These are phyloP conservation scores for Ceratocystis huliohia DNA, from an alignment of 2,329 filamentous ascomycete species.

Conservation along the genomic window DNA sequence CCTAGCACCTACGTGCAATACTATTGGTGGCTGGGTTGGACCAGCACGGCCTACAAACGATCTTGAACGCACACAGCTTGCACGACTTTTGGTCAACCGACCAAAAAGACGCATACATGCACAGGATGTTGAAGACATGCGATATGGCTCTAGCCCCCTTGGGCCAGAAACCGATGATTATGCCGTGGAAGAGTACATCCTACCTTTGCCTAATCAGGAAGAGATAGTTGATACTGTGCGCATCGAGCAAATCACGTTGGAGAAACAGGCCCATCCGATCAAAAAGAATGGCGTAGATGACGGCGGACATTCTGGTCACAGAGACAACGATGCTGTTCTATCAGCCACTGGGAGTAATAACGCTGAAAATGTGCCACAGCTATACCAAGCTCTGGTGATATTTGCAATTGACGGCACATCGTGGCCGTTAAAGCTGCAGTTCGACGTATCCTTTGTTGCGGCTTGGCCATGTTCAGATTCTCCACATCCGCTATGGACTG, in stretches of 20 bases:
- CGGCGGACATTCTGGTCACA: neutral
- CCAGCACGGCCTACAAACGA: slow-evolving; percentile 56
- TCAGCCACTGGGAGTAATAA: slow-evolving; percentile 21
- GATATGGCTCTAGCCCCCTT: slow-evolving; percentile 53
- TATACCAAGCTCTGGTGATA: slow-evolving; percentile 48
- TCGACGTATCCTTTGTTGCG: slow-evolving; percentile 53
- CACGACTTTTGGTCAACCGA: slow-evolving; percentile 49
- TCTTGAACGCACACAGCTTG: slow-evolving; percentile 55
- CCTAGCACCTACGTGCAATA: slow-evolving; percentile 56
- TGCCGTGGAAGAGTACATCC: slow-evolving; percentile 52
- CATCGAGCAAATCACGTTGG: slow-evolving; percentile 54
- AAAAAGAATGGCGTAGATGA: slow-evolving; percentile 5
- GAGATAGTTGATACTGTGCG: slow-evolving; percentile 52
- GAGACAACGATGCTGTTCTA: neutral
- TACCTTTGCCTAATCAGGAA: slow-evolving; percentile 44
- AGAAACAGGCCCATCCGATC: slow-evolving; percentile 24
- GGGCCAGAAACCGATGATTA: slow-evolving; percentile 50
- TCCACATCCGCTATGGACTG: slow-evolving; percentile 59
- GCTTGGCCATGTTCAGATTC: slow-evolving; percentile 52
- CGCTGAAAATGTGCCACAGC: slow-evolving; percentile 28
- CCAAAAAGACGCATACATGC: slow-evolving; percentile 44
- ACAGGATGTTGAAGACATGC: slow-evolving; percentile 53
- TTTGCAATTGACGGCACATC: slow-evolving; percentile 52
- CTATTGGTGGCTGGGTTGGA: slow-evolving; percentile 62
- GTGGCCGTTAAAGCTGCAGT: slow-evolving; percentile 50